phyloP scores from a whole-genome alignment of 2,329 filamentous ascomycete species.

The Xylariaceae sp. region DNA sequence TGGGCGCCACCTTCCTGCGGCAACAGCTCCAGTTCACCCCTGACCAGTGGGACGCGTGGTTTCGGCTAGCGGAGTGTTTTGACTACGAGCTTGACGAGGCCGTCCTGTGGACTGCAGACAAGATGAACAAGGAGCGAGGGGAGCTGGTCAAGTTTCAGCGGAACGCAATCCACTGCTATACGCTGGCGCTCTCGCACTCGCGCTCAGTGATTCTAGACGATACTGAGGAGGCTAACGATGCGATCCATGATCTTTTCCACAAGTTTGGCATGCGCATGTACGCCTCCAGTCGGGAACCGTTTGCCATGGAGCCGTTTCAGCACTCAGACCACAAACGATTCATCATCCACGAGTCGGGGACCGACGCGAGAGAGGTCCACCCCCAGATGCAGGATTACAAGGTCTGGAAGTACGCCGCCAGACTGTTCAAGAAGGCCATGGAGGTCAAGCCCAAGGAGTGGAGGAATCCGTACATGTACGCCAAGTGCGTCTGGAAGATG shows the following conservation, averaged over 20 bases:
- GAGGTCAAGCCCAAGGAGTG: constrained; percentile 49
- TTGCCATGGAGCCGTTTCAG: constrained; percentile 57
- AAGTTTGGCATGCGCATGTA: constrained; percentile 59
- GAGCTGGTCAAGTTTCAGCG: constrained; percentile 74
- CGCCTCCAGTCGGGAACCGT: constrained; percentile 56
- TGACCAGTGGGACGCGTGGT: constrained; percentile 87
- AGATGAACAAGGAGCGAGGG: constrained; percentile 75
- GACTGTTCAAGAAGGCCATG: constrained; percentile 52
- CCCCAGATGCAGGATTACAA: constrained; percentile 54
- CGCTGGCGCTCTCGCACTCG: constrained; percentile 53
- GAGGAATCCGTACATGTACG: constrained; percentile 56
- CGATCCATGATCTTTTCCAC: constrained; percentile 53
- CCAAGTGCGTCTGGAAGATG: constrained; percentile 61
- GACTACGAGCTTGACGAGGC: constrained; percentile 84
- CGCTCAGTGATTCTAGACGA: constrained; percentile 38
- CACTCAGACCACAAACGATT: constrained; percentile 53
- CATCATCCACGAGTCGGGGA: constrained; percentile 46
- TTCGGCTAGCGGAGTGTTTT: constrained; percentile 78
- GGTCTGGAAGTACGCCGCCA: constrained; percentile 56
- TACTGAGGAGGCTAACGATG: constrained; percentile 41
- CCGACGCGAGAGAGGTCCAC: constrained; percentile 47
- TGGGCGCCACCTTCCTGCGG: constrained; percentile 72
- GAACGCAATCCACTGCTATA: constrained; percentile 76
- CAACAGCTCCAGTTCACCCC: constrained; percentile 78
- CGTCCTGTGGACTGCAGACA: constrained; percentile 83